phyloP scores from a whole-genome alignment of 2,329 filamentous ascomycete genomes.

The Alternaria burnsii region DNA sequence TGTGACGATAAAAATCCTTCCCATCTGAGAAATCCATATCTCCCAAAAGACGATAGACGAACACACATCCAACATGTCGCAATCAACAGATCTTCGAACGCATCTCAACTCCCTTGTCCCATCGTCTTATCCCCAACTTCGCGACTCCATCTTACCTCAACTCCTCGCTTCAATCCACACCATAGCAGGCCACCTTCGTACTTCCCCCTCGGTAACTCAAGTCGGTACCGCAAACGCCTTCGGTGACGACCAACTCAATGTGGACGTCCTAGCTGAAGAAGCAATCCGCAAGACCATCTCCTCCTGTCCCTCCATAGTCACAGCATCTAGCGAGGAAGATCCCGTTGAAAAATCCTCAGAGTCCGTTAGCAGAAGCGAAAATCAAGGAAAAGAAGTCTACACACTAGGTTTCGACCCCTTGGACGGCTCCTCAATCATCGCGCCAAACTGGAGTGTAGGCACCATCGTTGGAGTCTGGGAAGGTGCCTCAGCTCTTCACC shows the following conservation, averaged over 20 bases:
- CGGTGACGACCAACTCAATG: conserved; percentile 65
- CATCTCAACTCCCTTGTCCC: conserved; percentile 13
- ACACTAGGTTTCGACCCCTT: conserved; percentile 70
- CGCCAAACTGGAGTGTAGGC: conserved; percentile 53
- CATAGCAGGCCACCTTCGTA: conserved; percentile 27
- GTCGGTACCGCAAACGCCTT: conserved; percentile 60
- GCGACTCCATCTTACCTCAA: conserved; percentile 22
- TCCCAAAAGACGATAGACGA: background rate
- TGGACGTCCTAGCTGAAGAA: conserved; percentile 66
- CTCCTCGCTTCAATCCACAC: conserved; percentile 26
- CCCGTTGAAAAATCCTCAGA: conserved; percentile 55
- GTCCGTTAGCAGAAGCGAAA: conserved; percentile 22
- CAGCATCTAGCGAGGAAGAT: conserved; percentile 70
- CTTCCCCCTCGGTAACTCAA: conserved; percentile 28
- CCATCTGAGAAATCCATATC: background rate
- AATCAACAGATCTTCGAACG: conserved; percentile 6
- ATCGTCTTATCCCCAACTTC: conserved; percentile 10
- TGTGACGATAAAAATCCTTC: background rate
- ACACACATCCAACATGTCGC: conserved; percentile 5
- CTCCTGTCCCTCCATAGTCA: conserved; percentile 61
- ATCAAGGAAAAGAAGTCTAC: conserved; percentile 51
- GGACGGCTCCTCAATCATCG: conserved; percentile 68
- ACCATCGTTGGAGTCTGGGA: conserved; percentile 68
- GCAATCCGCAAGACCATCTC: conserved; percentile 64
- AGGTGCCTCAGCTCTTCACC: conserved; percentile 34